Evolutionary conservation across 257 asterid species (phyloP).

Genomic region (Solanum dulcamara): DNA sequence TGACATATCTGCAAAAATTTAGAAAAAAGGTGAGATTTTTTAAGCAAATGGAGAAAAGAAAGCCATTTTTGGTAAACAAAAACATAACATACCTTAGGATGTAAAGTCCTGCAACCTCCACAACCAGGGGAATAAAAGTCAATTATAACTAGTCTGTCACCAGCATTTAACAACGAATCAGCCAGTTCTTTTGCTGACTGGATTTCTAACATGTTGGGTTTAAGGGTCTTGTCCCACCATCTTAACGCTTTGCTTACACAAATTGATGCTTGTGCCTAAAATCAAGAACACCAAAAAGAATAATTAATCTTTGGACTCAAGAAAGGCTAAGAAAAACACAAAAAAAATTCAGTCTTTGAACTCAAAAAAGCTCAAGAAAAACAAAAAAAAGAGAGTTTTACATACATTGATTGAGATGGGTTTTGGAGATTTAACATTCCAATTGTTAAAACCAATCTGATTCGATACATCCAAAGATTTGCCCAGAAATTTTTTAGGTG

Average conservation of each 20-base stretch:
- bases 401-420: slow-evolving; percentile 47
- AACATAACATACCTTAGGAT: slow-evolving; percentile 55
- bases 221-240: slow-evolving; percentile 87
- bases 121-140: slow-evolving; percentile 94
- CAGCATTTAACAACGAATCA: slow-evolving; percentile 57
- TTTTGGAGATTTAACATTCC: slow-evolving; percentile 23
- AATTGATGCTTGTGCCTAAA: slow-evolving; percentile 53
- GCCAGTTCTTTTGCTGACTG: slow-evolving; percentile 55
- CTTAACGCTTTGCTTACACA: slow-evolving; percentile 40
- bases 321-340: neutral
- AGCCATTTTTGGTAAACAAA: neutral
- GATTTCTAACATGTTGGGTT: slow-evolving; percentile 79
- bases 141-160: slow-evolving; percentile 65
- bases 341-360: neutral
- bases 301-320: neutral
- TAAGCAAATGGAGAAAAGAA: neutral
- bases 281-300: neutral
- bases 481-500: slow-evolving; percentile 32
- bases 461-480: slow-evolving; percentile 27
- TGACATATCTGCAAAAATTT: slow-evolving; percentile 61
- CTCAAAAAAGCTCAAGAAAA: neutral
- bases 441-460: slow-evolving; percentile 18
- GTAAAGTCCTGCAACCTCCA: slow-evolving; percentile 91
- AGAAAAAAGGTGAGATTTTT: neutral
- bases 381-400: neutral